Conservation (phyloP, 2,329 filamentous ascomycete genomes). For the Phyllosticta citribraziliensis region DNA sequence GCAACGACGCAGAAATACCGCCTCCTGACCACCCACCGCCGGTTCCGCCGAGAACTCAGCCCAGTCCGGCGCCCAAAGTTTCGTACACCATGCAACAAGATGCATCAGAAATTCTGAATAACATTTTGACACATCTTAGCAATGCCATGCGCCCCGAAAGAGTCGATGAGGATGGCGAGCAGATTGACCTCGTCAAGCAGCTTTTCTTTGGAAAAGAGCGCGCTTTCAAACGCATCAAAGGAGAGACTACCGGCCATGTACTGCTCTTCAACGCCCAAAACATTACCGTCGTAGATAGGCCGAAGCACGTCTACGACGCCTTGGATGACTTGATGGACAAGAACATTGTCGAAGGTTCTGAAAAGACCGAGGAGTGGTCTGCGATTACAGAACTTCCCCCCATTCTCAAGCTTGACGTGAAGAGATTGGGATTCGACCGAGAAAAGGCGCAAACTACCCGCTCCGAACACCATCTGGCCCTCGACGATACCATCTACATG, state of each 20-base stretch:
- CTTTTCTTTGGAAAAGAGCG: conserved; percentile 27
- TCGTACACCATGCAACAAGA: conserved; percentile 65
- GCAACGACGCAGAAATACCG: neutral
- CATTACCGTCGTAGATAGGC: conserved; percentile 47
- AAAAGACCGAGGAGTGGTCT: conserved; percentile 19
- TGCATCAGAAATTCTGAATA: conserved; percentile 90
- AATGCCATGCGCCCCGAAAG: conserved; percentile 70
- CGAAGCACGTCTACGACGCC: conserved; percentile 67
- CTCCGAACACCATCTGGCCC: conserved; percentile 64
- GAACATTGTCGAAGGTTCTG: conserved; percentile 48
- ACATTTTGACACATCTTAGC: conserved; percentile 82
- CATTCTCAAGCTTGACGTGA: conserved; percentile 80
- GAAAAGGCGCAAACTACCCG: conserved; percentile 52
- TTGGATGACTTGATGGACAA: conserved; percentile 79
- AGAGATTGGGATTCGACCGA: conserved; percentile 65
- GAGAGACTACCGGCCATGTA: conserved; percentile 36
- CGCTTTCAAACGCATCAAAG: conserved; percentile 29
- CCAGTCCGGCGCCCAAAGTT: neutral
- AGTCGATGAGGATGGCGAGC: conserved; percentile 59
- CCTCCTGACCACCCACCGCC: conserved; percentile 40
- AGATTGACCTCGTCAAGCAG: conserved; percentile 69
- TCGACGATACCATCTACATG: conserved; percentile 75
- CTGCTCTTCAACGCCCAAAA: conserved; percentile 55
- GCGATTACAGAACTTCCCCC: conserved; percentile 58
- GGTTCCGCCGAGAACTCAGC: conserved; percentile 41